phyloP scores from a whole-genome alignment of 1,284 basidiomycete species.

The Apiotrichum gamsii region DNA sequence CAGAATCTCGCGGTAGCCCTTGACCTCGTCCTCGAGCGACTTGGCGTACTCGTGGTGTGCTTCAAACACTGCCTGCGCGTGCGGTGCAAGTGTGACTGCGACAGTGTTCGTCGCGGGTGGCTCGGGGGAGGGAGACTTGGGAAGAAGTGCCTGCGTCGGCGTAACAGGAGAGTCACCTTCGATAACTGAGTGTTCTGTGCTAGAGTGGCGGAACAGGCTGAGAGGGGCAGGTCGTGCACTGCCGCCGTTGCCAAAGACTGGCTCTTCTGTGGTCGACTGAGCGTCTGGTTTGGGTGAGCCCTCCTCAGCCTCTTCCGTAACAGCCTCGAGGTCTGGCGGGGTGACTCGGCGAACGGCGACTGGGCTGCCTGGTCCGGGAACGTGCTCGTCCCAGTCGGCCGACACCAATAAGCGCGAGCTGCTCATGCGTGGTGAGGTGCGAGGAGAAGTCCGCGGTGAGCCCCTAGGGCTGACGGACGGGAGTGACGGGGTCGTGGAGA shows the following conservation, averaged over 20 bases:
- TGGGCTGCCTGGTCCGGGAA: not conserved
- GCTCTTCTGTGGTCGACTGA: no score
- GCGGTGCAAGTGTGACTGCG: not conserved
- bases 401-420: no score
- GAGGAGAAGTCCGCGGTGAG: not conserved
- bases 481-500: not conserved
- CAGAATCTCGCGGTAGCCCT: not conserved
- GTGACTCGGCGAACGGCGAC: not conserved
- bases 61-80: not conserved
- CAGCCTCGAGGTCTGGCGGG: not conserved
- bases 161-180: no score
- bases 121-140: no score
- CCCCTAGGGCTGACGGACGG: not conserved
- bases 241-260: no score
- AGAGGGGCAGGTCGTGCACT: not conserved
- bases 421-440: not conserved
- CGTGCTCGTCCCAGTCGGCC: not conserved
- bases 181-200: no score
- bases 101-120: not conserved
- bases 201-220: not conserved
- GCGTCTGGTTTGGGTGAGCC: no score
- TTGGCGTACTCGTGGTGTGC: not conserved
- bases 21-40: not conserved
- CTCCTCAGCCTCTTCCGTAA: slow-evolving; percentile 1
- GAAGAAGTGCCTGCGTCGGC: no score